Conservation (phyloP, 352 stramenopile genomes). For the Hyaloperonospora brassicae region DNA sequence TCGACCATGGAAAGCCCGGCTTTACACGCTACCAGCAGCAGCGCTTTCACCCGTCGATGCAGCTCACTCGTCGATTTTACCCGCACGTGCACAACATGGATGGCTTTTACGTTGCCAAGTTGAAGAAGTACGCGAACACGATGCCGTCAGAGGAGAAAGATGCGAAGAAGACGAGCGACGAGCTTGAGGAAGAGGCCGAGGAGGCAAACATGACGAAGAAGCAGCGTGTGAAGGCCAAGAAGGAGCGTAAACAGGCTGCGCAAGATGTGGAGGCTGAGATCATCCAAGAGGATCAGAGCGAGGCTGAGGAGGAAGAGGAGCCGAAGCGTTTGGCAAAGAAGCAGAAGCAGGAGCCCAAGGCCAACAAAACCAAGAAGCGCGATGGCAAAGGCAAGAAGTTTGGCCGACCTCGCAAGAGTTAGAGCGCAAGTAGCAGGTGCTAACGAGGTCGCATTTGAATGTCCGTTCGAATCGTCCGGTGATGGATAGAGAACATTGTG, state of each 20-base stretch:
- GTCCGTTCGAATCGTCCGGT: constrained; percentile 15
- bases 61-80: constrained; percentile 96
- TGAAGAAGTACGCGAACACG: constrained; percentile 97
- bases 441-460: constrained; percentile 11
- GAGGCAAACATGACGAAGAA: constrained; percentile 76
- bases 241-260: constrained; percentile 65
- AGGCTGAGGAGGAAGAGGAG: constrained; percentile 41
- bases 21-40: constrained; percentile 94
- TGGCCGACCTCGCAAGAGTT: constrained; percentile 35
- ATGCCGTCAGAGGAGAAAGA: constrained; percentile 67
- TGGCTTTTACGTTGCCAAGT: constrained; percentile 99
- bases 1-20: constrained; percentile 93
- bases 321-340: constrained; percentile 36
- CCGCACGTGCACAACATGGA: constrained; percentile 99
- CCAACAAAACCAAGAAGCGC: constrained; percentile 28
- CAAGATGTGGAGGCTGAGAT: constrained; percentile 66
- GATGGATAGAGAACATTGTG: constrained; percentile 26
- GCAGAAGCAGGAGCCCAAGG: constrained; percentile 34
- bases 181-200: constrained; percentile 63
- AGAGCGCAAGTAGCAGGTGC: constrained; percentile 23
- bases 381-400: constrained; percentile 36
- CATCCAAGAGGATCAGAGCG: constrained; percentile 40
- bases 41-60: constrained; percentile 96
- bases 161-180: constrained; percentile 64
- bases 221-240: constrained; percentile 62